phyloP scores from a whole-genome alignment of 2,329 filamentous ascomycete genomes.

The Pseudogymnoascus sp. region DNA sequence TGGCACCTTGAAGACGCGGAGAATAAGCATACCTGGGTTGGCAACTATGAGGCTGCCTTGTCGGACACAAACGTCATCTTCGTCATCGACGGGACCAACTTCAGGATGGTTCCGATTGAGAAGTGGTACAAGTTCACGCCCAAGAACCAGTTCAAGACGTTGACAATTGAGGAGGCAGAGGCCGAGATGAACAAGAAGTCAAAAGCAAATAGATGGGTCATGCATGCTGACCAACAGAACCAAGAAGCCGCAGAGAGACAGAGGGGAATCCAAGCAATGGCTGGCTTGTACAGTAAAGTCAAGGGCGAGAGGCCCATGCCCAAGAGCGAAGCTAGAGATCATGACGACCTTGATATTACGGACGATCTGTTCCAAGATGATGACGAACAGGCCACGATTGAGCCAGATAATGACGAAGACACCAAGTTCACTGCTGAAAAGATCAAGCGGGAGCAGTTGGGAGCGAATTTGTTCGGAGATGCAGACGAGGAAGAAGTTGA shows the following conservation, averaged over 20 bases:
- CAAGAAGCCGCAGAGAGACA: slow-evolving; percentile 47
- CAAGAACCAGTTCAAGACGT: slow-evolving; percentile 68
- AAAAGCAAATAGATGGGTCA: slow-evolving; percentile 71
- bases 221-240: slow-evolving; percentile 54
- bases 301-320: slow-evolving; percentile 58
- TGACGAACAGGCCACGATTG: slow-evolving; percentile 68
- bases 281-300: slow-evolving; percentile 41
- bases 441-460: slow-evolving; percentile 73
- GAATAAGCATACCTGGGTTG: slow-evolving; percentile 88
- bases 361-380: slow-evolving; percentile 78
- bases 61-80: slow-evolving; percentile 79
- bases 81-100: slow-evolving; percentile 58
- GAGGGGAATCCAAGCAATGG: slow-evolving; percentile 44
- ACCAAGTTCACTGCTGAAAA: slow-evolving; percentile 61
- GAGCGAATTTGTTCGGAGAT: slow-evolving; percentile 72
- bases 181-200: slow-evolving; percentile 71
- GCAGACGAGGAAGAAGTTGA: slow-evolving; percentile 64
- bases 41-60: slow-evolving; percentile 79
- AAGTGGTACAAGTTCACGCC: slow-evolving; percentile 88
- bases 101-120: slow-evolving; percentile 83
- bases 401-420: slow-evolving; percentile 74
- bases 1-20: slow-evolving; percentile 98
- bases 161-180: slow-evolving; percentile 79
- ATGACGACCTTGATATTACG: slow-evolving; percentile 59
- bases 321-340: slow-evolving; percentile 58